Conservation (phyloP, 2,329 filamentous ascomycete species). For the Aspergillus uvarum region DNA sequence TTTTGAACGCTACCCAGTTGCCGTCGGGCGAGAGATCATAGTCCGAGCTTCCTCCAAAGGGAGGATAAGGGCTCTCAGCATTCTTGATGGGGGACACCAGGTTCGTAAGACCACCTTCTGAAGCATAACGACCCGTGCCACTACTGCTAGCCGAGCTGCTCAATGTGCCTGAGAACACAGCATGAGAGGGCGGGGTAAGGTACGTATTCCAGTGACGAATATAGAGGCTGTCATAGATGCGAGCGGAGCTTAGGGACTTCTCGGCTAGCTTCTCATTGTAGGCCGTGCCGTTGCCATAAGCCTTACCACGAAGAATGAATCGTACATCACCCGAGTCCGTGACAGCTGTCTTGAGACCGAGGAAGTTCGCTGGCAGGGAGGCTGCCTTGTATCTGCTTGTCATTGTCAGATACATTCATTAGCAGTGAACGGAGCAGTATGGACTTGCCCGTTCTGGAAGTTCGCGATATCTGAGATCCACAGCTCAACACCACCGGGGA, state of each 20-base stretch:
- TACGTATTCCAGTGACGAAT: slow-evolving; percentile 84
- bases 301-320: slow-evolving; percentile 58
- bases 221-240: slow-evolving; percentile 72
- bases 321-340: slow-evolving; percentile 49
- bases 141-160: slow-evolving; percentile 14
- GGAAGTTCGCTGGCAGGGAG: slow-evolving; percentile 39
- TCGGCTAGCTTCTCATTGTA: slow-evolving; percentile 64
- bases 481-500: slow-evolving; percentile 41
- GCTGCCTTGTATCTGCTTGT: slow-evolving; percentile 38
- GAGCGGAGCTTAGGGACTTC: slow-evolving; percentile 63
- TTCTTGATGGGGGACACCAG: slow-evolving; percentile 41
- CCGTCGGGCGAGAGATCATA: slow-evolving; percentile 63
- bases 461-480: slow-evolving; percentile 38
- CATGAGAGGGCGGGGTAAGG: slow-evolving; percentile 65
- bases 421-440: no score
- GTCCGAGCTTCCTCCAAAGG: slow-evolving; percentile 77
- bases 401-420: neutral
- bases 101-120: slow-evolving; percentile 58
- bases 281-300: slow-evolving; percentile 67
- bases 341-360: slow-evolving; percentile 39
- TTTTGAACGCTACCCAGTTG: slow-evolving; percentile 43
- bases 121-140: slow-evolving; percentile 40
- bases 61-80: slow-evolving; percentile 50
- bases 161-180: slow-evolving; percentile 71
- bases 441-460: slow-evolving; percentile 34